Conservation (phyloP, 148 eudicot genomes). For the Spergularia marina region DNA sequence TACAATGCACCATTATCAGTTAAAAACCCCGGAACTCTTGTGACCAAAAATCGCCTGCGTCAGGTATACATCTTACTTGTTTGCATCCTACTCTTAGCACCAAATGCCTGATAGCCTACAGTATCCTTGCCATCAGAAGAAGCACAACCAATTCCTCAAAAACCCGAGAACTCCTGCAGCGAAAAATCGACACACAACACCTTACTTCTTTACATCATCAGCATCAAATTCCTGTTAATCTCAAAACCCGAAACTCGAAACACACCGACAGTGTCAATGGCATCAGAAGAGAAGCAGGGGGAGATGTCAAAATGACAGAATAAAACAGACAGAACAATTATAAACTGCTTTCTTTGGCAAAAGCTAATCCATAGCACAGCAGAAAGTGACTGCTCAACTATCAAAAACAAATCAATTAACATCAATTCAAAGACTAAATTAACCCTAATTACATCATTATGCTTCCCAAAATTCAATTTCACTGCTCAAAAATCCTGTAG, state of each 20-base stretch:
- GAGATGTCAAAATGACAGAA: background rate
- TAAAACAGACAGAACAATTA: slow-evolving; percentile 5
- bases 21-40: background rate
- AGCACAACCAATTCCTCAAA: background rate
- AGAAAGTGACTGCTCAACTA: slow-evolving; percentile 34
- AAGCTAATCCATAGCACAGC: slow-evolving; percentile 23
- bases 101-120: slow-evolving; percentile 11
- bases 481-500: slow-evolving; percentile 17
- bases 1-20: background rate
- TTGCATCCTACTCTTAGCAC: background rate
- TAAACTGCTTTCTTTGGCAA: slow-evolving; percentile 8
- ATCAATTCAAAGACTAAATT: slow-evolving; percentile 21
- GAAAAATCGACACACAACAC: no score
- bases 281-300: background rate
- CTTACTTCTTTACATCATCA: slow-evolving; percentile 4
- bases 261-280: background rate
- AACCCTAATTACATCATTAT: slow-evolving; percentile 20
- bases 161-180: no score
- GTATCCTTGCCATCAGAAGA: background rate
- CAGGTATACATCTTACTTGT: background rate
- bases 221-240: background rate
- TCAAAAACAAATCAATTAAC: slow-evolving; percentile 5
- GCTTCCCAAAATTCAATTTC: slow-evolving; percentile 30
- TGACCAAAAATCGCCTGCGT: background rate
- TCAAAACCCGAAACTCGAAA: no score